A percentile compares a stretch with the other conserved stretches of the same genome.
These are phyloP conservation scores for Roridomyces roridus DNA, from an alignment of 768 basidiomycete genomes.

Conservation along the genomic window DNA sequence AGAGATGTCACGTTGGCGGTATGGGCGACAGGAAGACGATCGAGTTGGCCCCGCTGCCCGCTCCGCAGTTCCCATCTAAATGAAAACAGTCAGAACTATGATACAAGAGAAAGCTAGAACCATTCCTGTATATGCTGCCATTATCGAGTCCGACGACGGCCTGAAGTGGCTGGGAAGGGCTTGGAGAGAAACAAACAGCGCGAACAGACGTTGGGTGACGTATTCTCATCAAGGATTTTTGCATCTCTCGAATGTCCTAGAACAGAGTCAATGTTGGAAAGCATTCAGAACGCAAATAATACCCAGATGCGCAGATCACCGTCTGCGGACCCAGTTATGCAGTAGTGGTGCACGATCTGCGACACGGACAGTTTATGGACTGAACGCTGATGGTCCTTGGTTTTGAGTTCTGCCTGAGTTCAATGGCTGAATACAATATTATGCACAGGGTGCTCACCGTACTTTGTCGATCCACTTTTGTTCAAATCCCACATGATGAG, in stretches of 20 bases:
- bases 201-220: constrained; percentile 74
- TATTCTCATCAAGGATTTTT: constrained; percentile 72
- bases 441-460: constrained; percentile 51
- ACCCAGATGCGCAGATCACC: constrained; percentile 86
- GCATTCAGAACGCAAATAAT: constrained; percentile 25
- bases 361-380: constrained; percentile 76
- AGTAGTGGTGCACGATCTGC: constrained; percentile 69
- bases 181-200: constrained; percentile 73
- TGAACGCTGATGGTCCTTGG: constrained; percentile 74
- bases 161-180: constrained; percentile 67
- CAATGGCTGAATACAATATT: not conserved
- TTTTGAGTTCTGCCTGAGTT: constrained; percentile 56
- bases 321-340: constrained; percentile 82
- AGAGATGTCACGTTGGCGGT: constrained; percentile 72
- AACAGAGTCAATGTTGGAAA: constrained; percentile 3
- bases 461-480: constrained; percentile 69
- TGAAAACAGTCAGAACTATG: not conserved
- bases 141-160: constrained; percentile 74
- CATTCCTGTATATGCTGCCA: constrained; percentile 70
- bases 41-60: constrained; percentile 76
- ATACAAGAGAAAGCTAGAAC: not conserved
- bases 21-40: constrained; percentile 78
- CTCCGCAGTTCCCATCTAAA: constrained; percentile 79
- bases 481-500: constrained; percentile 85
- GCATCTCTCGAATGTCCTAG: constrained; percentile 77